Conservation (phyloP, 2,329 filamentous ascomycete species). For the Ciborinia camelliae region DNA sequence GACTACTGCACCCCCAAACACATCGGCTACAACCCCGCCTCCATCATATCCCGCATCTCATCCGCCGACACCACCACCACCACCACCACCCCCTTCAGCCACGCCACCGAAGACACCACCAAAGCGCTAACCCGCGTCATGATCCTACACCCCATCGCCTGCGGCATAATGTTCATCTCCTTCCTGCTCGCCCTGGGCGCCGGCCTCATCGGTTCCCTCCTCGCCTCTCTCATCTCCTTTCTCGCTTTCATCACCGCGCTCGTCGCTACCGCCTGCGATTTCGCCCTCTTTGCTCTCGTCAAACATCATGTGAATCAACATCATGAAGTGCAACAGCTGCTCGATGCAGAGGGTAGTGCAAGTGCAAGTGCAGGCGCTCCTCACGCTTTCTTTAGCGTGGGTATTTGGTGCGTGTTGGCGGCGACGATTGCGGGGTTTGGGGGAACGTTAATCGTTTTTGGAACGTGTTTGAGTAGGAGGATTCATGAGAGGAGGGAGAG, state of each 20-base stretch:
- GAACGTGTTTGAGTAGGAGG: slow-evolving; percentile 53
- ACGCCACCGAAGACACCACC: slow-evolving; percentile 44
- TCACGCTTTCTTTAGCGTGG: slow-evolving; percentile 50
- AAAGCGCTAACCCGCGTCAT: slow-evolving; percentile 55
- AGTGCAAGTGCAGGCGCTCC: no score
- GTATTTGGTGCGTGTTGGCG: slow-evolving; percentile 57
- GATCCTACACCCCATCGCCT: slow-evolving; percentile 60
- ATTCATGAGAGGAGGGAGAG: slow-evolving; percentile 36
- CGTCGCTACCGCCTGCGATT: slow-evolving; percentile 53
- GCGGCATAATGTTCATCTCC: slow-evolving; percentile 55
- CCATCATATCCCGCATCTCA: slow-evolving; percentile 41
- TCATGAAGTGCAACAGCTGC: no score
- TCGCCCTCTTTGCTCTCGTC: slow-evolving; percentile 54
- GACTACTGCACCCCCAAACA: slow-evolving; percentile 48
- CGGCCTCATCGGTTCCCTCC: slow-evolving; percentile 50
- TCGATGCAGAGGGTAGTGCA: slow-evolving; percentile 35
- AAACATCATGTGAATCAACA: slow-evolving; percentile 51
- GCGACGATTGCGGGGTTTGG: slow-evolving; percentile 54
- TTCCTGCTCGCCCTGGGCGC: slow-evolving; percentile 54
- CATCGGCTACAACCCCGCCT: slow-evolving; percentile 56
- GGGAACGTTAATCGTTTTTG: slow-evolving; percentile 55
- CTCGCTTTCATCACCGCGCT: slow-evolving; percentile 49
- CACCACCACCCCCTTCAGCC: slow-evolving; percentile 41
- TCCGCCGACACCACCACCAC: slow-evolving; percentile 44
- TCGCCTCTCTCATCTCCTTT: slow-evolving; percentile 49